Base-by-base conservation (phyloP, 2,329 filamentous ascomycete genomes). In the Phialocephala subalpina region DNA sequence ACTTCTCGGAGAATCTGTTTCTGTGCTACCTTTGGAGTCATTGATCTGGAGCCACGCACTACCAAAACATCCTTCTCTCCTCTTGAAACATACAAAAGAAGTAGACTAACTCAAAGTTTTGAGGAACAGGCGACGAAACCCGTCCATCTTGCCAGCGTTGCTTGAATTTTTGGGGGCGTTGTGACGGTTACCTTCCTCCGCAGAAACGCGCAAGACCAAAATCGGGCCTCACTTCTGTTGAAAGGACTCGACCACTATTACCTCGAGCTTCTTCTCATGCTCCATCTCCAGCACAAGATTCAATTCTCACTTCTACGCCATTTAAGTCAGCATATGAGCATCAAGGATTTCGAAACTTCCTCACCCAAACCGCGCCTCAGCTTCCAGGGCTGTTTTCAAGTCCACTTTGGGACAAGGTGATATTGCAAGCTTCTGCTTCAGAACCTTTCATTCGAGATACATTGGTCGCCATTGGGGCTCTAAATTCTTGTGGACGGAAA, bases 391-490 rank as follows among this genome's bases (percentile, higher is more conserved):
- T 65, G 25, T 62, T 61, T 33, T 47, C 40, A 49, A 52, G 52
- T 7, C 9, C 52, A 14, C 45, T 62, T 6, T 64, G 65, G 65
- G 25, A 38, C 18, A 49, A 11, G 18, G 16, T 67, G 6, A 59
- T 65, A 27, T 56, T 64, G 9, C 62, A 67, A 59, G 62, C 62
- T 7, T 64, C 53, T 1, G 36, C 58, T 25, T 33, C 33, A 7
- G 63, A 61, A 11, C 36, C 29, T 8, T 64, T 64, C 27, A 57
- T 67, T n/a, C 36, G 56, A 5, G 59, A 61, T 56, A 63, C 62
- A 22, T 38, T 64, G 35, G 55, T 59, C 4, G 65, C 65, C 2
- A 53, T 67, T 38, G 65, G 65, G 4, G 65, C 65, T 29, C n/a
- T 67, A 3, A 58, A 35, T 40, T 42, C 60, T 7, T 63, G 64